Evolutionary conservation across 768 basidiomycete species (phyloP), one percentile per base, ranked within the genome.

Genomic region (Bullera alba): DNA sequence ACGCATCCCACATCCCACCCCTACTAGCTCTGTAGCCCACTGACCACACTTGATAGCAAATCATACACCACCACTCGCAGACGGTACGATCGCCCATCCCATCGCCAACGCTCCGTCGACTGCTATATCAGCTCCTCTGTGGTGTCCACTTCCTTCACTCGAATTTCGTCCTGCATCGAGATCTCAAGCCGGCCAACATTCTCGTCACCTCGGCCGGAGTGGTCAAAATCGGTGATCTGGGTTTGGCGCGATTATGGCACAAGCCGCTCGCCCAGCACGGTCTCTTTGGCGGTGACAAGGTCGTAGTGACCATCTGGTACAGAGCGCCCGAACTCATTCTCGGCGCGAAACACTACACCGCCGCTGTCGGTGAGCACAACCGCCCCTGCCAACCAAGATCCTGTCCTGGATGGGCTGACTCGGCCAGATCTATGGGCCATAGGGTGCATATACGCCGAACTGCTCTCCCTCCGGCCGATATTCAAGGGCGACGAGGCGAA

Each of bases 401-500:
- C 15, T 42, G 28, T 23, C 30, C 15, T 16, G 6, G 4, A 48
- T 12, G 26, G 7, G 36, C 25, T 52, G 46, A 29, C 38, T 27
- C 1, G 16, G 15, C 4, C 15, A 73, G 91, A 99, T 68, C 83
- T 89, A 47, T 99, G 95, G 95, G 92, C 95, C 22, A 83, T 97
- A 4, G 95, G 92, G 0, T 99, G 95, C 69, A 96, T 99, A 37
- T 85, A 93, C 75, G 95, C 92, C 1, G 95, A 99, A 73, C 75
- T 99, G 17, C 83, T 95, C 1, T 90, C 88, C 54, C 74, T 97
- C 39, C 76, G 93, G 21, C 95, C 95, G 1, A 97, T 99, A 57
- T 97, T 97, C 78, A 99, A 99, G 70, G 95, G 93, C 10, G 95
- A 99, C 71, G 95, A 97, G 74, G 95, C 95, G 1, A 97, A 99